phyloP scores from a whole-genome alignment of 176 grass and related monocot species.

The Aegilops umbellulata region DNA sequence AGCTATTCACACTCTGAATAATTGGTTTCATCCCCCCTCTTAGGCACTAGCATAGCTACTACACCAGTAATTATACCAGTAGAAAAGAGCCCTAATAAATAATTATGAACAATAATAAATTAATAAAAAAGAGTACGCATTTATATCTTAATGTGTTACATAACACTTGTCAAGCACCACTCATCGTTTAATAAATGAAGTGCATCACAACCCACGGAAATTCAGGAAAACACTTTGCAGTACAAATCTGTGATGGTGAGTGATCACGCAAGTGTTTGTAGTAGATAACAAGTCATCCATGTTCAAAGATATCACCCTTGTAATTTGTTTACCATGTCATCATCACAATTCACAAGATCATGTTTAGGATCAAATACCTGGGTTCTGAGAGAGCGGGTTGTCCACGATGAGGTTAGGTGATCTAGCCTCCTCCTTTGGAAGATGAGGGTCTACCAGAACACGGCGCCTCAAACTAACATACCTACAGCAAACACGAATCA shows the following conservation, averaged over 20 bases:
- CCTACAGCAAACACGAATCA: slow-evolving; percentile 36
- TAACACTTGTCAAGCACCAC: background rate
- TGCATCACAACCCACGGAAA: background rate
- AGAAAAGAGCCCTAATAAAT: background rate
- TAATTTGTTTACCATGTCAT: slow-evolving; percentile 23
- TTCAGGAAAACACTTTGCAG: background rate
- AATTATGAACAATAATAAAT: background rate
- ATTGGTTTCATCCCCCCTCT: background rate
- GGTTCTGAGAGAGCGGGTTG: slow-evolving; percentile 94
- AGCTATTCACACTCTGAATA: background rate
- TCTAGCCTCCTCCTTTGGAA: slow-evolving; percentile 61
- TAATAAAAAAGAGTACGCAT: background rate
- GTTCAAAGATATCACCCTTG: background rate
- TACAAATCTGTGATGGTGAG: background rate
- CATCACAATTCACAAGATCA: background rate
- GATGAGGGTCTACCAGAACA: slow-evolving; percentile 73
- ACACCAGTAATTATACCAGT: slow-evolving; percentile 17
- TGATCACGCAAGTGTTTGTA: slow-evolving; percentile 17
- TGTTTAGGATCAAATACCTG: slow-evolving; percentile 54
- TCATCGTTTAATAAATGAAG: slow-evolving; percentile 5
- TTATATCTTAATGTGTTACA: slow-evolving; percentile 4
- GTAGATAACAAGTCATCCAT: background rate
- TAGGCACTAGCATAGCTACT: slow-evolving; percentile 5
- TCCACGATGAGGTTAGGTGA: slow-evolving; percentile 64
- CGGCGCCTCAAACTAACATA: slow-evolving; percentile 79